Evolutionary conservation across 306 rosid genomes (phyloP), one percentile per base, ranked within the genome.

Genomic region (Gynostemma pentaphyllum): DNA sequence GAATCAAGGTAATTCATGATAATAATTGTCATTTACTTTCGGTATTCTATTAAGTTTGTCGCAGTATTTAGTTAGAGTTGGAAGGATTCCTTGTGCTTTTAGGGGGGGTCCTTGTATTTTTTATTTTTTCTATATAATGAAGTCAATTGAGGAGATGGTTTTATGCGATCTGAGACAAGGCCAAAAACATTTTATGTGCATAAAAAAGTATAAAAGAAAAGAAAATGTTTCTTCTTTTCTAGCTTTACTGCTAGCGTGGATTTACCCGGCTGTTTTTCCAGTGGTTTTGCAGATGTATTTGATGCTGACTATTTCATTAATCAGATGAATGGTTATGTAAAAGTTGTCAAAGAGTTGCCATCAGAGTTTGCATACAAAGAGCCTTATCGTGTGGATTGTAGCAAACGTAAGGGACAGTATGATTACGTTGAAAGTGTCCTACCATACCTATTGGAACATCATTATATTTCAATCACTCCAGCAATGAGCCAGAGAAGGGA

Each of bases 401-500:
- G 99, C 75, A 92, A 92, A 75, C 86, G 95, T 69, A 92, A 92
- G 64, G 95, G 94, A 36, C 94, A 86, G 41, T 92, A 84, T 68
- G 96, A 88, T 72, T 92, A 92, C 49, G 49, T 86, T 54, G 96
- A 92, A 82, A 88, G 78, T 50, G 87, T 91, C 47, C 92, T 91
- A 60, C 98, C 96, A 0, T 73, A 78, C n/a, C 54, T 91, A 2
- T 44, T 88, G 73, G 75, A 88, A 49, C 95, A 88, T 70, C 85
- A 45, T 19, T 92, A 82, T 57, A 88, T 92, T 66, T 92, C 96
- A 53, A 76, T 86, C 47, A 88, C 96, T 11, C 99, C 99, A n/a
- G 84, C 86, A 21, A 81, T 81, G 85, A 88, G 96, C 66, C 99
- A 92, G 73, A 84, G 96, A 78, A 82, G 95, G 71, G 99, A 92